Base-by-base conservation (phyloP, 2,329 filamentous ascomycete species). In the Hypocreales sp. region DNA sequence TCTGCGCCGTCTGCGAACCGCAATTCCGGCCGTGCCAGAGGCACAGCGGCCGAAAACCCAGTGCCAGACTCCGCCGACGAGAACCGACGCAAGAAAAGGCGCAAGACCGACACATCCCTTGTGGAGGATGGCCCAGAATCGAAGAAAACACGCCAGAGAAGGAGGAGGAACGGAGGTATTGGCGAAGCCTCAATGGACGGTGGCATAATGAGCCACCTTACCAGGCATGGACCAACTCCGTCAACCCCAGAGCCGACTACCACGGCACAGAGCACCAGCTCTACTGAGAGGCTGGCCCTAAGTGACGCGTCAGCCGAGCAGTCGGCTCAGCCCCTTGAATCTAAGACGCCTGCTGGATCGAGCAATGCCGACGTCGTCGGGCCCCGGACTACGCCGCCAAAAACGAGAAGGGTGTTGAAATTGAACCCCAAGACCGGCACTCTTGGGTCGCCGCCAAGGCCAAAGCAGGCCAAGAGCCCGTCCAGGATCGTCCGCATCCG, bases 371-470 rank as follows among this genome's bases (percentile, higher is more conserved):
- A 35, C 12, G 19, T 27, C n/a, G 22, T 32, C 17, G 9, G 25
- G 15, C 8, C 31, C 10, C 25, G 20, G 12, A 16, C 35, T 7
- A 24, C 31, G 14, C 24, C 37, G 18, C 32, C 29, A 16, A 24
- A 36, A 18, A 18, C 31, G 1, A 58, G 53, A 23, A 72, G 65
- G 35, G 37, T 75, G 1, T 45, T 75, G 13, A 61, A 55, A 33
- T 58, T 73, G 38, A 73, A 76, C 34, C 56, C 58, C 1, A 67
- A 61, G 33, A 75, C 70, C 2, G 70, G 71, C 5, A 76, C 70
- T 2, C 61, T 75, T 26, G 68, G 70, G 4, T 69, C 70, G 5
- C 68, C 72, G 0, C 71, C 71, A 1, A 66, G 60, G 25, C 53
- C 58, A 4, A 78, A 72, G 37, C 40, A 44, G 2, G 44, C 36